Conservation (phyloP, 2,329 filamentous ascomycete species). For the Sclerotinia minor region DNA sequence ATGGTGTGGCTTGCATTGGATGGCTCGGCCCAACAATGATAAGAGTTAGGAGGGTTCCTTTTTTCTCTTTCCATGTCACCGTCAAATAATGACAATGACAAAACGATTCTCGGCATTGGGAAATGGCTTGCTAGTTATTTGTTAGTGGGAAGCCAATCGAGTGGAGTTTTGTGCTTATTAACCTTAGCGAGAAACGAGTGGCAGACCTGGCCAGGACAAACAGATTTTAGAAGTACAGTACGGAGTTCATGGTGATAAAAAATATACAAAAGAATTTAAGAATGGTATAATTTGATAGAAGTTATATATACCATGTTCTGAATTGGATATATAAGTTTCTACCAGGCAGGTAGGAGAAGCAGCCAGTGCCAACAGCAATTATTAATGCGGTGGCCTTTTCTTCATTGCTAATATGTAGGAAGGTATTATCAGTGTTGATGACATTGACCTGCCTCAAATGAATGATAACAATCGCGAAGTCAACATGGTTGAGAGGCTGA, state of each 20-base stretch:
- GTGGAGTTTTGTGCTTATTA: neutral
- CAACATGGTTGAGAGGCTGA: neutral
- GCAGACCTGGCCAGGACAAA: neutral
- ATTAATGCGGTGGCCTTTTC: too few species aligned
- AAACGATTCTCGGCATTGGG: neutral
- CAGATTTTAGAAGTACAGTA: neutral
- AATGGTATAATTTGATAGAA: neutral
- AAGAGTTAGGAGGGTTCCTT: neutral
- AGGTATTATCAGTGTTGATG: neutral
- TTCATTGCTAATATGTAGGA: neutral
- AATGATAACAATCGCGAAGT: constrained; percentile 1
- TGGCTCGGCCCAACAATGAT: neutral
- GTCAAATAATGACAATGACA: neutral
- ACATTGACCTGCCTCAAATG: neutral
- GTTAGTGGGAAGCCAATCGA: neutral
- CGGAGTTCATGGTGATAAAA: too few species aligned
- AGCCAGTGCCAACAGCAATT: too few species aligned
- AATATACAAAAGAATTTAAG: too few species aligned
- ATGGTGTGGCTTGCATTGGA: neutral
- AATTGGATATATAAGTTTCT: neutral
- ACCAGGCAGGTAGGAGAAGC: neutral
- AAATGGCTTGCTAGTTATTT: neutral
- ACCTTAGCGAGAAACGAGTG: neutral
- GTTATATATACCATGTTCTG: neutral
- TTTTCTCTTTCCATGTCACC: neutral